Percentiles rank a stretch among this genome's conserved stretches.
Evolutionary conservation across 2,329 filamentous ascomycete genomes (phyloP).

Genomic region (Furcasterigmium furcatum): DNA sequence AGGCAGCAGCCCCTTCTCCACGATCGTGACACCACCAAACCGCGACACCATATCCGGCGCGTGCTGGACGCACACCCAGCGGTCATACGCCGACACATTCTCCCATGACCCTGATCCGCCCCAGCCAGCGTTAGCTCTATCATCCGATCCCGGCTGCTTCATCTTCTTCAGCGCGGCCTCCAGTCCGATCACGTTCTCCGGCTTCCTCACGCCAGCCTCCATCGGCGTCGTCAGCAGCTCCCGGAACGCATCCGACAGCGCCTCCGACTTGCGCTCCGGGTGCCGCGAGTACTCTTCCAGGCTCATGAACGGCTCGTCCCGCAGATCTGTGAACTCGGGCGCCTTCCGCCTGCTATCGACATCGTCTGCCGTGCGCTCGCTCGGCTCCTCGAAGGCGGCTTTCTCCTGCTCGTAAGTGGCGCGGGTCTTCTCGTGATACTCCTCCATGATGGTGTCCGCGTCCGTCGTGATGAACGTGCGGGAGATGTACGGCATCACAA

Average conservation of each 20-base stretch:
- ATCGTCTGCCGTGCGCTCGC: slow-evolving; percentile 10
- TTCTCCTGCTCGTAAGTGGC: slow-evolving; percentile 27
- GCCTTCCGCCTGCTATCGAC: neutral
- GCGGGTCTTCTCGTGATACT: slow-evolving; percentile 26
- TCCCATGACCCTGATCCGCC: neutral
- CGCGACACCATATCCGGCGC: slow-evolving; percentile 30
- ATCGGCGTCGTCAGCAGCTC: slow-evolving; percentile 22
- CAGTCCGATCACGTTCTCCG: slow-evolving; percentile 10
- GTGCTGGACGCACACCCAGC: slow-evolving; percentile 34
- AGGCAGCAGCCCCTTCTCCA: slow-evolving; percentile 34
- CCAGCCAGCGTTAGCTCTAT: neutral
- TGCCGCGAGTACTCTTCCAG: slow-evolving; percentile 33
- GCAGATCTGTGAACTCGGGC: slow-evolving; percentile 10
- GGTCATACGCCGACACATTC: slow-evolving; percentile 21
- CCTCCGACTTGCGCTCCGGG: slow-evolving; percentile 24
- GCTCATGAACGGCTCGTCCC: slow-evolving; percentile 27
- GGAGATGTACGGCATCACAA: slow-evolving; percentile 18
- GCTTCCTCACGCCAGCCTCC: slow-evolving; percentile 18
- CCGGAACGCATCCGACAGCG: slow-evolving; percentile 20
- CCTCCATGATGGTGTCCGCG: slow-evolving; percentile 18
- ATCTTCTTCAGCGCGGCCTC: slow-evolving; percentile 12
- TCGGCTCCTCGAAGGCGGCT: slow-evolving; percentile 23
- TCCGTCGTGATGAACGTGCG: slow-evolving; percentile 17
- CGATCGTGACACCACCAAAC: slow-evolving; percentile 35
- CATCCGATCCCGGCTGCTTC: neutral